Conservation (phyloP, 352 stramenopile genomes). For the Globisporangium heterothallicum region DNA sequence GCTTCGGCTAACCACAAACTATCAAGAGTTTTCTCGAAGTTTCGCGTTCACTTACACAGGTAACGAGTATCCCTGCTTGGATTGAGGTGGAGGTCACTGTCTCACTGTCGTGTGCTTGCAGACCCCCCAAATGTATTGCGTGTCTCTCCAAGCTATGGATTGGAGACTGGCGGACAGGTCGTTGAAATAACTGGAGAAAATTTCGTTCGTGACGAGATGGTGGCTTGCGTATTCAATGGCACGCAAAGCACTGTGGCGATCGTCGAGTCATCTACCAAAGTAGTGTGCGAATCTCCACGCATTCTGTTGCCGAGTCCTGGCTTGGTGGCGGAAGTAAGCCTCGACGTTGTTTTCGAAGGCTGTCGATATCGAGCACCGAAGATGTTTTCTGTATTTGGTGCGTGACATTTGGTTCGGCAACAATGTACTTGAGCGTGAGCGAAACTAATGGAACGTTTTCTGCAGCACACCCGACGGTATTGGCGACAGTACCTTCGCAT, state of each 20-base stretch:
- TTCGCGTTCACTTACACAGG: conserved; percentile 45
- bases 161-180: conserved; percentile 13
- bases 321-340: conserved; percentile 5
- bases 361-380: conserved; percentile 4
- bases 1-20: conserved; percentile 49
- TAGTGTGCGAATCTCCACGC: conserved; percentile 28
- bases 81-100: neutral
- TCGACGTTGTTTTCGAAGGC: conserved; percentile 26
- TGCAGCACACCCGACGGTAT: conserved; percentile 23
- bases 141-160: conserved; percentile 23
- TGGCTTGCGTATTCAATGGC: conserved; percentile 39
- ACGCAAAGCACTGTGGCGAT: conserved; percentile 20
- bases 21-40: conserved; percentile 37
- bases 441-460: neutral
- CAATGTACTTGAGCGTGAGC: too few species aligned
- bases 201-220: conserved; percentile 22
- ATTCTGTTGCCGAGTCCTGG: neutral
- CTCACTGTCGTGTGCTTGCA: conserved; percentile 11
- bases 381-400: conserved; percentile 7
- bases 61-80: conserved; percentile 15
- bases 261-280: conserved; percentile 18
- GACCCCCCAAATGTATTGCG: conserved; percentile 28
- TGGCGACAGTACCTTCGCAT: conserved; percentile 17
- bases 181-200: conserved; percentile 28
- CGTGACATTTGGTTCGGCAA: neutral